Evolutionary conservation across 768 basidiomycete species (phyloP), one percentile per base, ranked within the genome.

Genomic region (Amanita subjunquillea): DNA sequence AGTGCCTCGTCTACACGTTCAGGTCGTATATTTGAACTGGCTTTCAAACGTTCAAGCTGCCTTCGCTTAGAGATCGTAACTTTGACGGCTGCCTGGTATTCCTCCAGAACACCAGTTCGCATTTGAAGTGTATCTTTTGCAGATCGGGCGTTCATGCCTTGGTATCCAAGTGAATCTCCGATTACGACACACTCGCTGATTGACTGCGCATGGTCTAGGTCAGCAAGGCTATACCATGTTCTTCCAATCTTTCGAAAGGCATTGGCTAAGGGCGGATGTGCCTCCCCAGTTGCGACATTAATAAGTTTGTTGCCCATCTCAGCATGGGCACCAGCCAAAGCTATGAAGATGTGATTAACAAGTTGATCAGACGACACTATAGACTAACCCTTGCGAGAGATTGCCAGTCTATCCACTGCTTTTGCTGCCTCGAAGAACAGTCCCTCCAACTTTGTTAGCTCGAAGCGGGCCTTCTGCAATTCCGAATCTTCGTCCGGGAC

Each of bases 401-500:
- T 72, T 15, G 92, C 83, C 29, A 95, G 78, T 60, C 85, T 88
- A 64, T 95, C 93, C 27, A 98, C 80, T 1, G 89, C 84, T 64
- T 91, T 92, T 2, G 93, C 91, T 1, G 91, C 84, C 46, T 94
- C 92, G 58, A 91, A 91, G 69, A 95, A 96, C 58, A 90, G 86
- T 0, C 82, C 80, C 68, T 98, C 96, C 4, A 98, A 73, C 64
- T 87, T 91, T 22, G 92, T 94, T 53, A 97, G 71, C 64, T 95
- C 91, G 58, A 92, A 90, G 50, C 93, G 82, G 23, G 96, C 91
- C 40, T 83, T 73, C 60, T 93, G 86, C 30, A 99, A 75, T 54
- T 89, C 89, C 65, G 97, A 93, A 60, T 96, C 94, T 67, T 96
- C 95, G 61, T 96, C 95, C 4, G 91, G 87, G 2, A 93, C 87